A percentile compares a stretch with the other conserved stretches of the same genome.
These are phyloP conservation scores for Aspergillus cavernicola DNA, from an alignment of 495 filamentous ascomycete species.

Conservation along the genomic window DNA sequence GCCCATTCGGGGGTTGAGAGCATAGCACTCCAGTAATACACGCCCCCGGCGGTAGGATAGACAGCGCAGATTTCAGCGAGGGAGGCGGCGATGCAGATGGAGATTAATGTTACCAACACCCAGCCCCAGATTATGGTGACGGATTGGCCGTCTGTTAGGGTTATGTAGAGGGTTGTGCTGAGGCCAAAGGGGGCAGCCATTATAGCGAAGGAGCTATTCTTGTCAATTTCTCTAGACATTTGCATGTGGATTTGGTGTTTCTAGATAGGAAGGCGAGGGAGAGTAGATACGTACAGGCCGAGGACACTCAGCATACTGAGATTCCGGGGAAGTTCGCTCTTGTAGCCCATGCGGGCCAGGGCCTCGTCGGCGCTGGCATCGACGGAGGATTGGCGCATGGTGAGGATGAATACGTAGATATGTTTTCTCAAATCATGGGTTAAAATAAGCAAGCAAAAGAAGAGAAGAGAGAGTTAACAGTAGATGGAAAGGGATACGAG, in stretches of 20 bases:
- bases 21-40: constrained; percentile 76
- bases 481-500: too few relatives aligned
- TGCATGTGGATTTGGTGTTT: too few relatives aligned
- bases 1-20: constrained; percentile 53
- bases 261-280: neutral
- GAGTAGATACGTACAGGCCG: constrained; percentile 42
- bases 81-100: constrained; percentile 65
- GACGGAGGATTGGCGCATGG: constrained; percentile 22
- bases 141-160: constrained; percentile 60
- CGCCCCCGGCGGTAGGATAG: constrained; percentile 65
- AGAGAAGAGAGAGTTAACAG: too few relatives aligned
- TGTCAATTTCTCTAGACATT: neutral
- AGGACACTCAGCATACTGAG: constrained; percentile 64
- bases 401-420: too few relatives aligned
- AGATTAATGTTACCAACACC: constrained; percentile 66
- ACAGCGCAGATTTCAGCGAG: constrained; percentile 74
- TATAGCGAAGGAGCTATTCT: constrained; percentile 46
- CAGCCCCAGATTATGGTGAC: constrained; percentile 69
- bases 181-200: constrained; percentile 65
- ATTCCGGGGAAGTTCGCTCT: constrained; percentile 56
- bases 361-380: constrained; percentile 49
- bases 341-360: constrained; percentile 61
- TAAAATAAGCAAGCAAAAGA: too few relatives aligned
- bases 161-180: constrained; percentile 67
- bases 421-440: too few relatives aligned